Evolutionary conservation across 164 flowering plant genomes (phyloP), one percentile per base, ranked within the genome.

Genomic region (Umbilicus rupestris): DNA sequence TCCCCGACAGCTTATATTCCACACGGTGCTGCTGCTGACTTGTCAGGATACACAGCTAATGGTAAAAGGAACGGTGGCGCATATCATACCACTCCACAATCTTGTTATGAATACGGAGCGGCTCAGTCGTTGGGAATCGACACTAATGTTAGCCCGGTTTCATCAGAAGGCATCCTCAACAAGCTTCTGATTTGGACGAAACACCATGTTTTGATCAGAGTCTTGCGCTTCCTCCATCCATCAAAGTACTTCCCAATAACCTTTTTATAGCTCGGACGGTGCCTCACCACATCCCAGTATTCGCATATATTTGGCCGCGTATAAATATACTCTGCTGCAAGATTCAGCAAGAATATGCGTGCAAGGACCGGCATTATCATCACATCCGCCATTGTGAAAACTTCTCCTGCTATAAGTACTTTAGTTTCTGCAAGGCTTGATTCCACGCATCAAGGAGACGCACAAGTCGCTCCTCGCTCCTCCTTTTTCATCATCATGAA

Each of bases 181-280:
- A 84, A 17, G 68, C 75, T 80, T 74, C 98, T 81, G 46, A 89
- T 26, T 5, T 66, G 77, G 69, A 90, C 73, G 71, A 81, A 79
- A 65, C 80, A 83, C 87, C 87, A 86, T 0, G 97, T 88, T 75
- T 79, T 88, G 6, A 81, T 24, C 39, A 93, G 74, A 24, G 96
- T 88, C 72, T 65, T 83, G 60, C 85, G 82, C 75, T 81, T 87
- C 73, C 89, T 88, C 98, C 96, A 93, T 3, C 97, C 97, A 58
- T 72, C 66, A 70, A 93, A 90, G 70, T 90, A 78, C 69, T 78
- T 87, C 15, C 96, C 97, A 29, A 93, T 88, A 28, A 88, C 98
- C 73, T 73, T 79, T 63, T 73, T 79, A 64, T 87, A 88, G 70
- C 97, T 87, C 17, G 89, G 86, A 20, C 64, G n/a, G 41, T 62